These are phyloP conservation scores for Boletus edulis DNA, from an alignment of 768 basidiomycete genomes.

Conservation along the genomic window DNA sequence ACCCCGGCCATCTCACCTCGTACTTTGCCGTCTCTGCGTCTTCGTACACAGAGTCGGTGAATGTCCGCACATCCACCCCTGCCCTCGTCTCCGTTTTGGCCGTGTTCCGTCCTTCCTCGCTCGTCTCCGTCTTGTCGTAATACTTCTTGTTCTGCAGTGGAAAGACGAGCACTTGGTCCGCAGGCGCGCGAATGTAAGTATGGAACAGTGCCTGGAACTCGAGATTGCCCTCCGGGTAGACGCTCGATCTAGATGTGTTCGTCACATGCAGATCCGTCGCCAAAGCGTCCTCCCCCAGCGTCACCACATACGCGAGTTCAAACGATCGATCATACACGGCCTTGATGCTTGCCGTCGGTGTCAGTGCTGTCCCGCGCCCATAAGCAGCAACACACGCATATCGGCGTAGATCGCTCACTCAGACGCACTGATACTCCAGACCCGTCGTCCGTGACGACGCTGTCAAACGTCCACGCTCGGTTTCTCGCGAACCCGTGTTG, in stretches of 20 bases:
- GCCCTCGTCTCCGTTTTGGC: constrained; percentile 58
- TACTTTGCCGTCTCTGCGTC: constrained; percentile 48
- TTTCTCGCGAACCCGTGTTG: constrained; percentile 95
- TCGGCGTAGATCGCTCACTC: constrained; percentile 44
- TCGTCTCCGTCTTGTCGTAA: constrained; percentile 77
- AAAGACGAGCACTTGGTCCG: constrained; percentile 55
- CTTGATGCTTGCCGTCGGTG: constrained; percentile 56
- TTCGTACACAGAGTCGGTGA: constrained; percentile 79
- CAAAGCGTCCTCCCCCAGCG: constrained; percentile 69
- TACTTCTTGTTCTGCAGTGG: constrained; percentile 66
- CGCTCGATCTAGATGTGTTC: constrained; percentile 54
- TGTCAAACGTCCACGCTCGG: constrained; percentile 67
- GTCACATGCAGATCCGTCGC: constrained; percentile 78
- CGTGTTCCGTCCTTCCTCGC: constrained; percentile 44
- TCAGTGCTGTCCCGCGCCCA: constrained; percentile 46
- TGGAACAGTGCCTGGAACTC: constrained; percentile 94
- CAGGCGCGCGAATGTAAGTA: constrained; percentile 76
- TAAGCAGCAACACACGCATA: neutral
- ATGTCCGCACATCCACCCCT: constrained; percentile 61
- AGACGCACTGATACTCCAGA: constrained; percentile 74
- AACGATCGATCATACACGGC: constrained; percentile 64
- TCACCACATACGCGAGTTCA: constrained; percentile 77
- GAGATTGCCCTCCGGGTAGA: constrained; percentile 43
- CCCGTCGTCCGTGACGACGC: constrained; percentile 62
- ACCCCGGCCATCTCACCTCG: constrained; percentile 57